A percentile compares a stretch with the other conserved stretches of the same genome.
These are phyloP conservation scores for Naganishia vishniacii DNA, from an alignment of 768 basidiomycete species.

Conservation along the genomic window DNA sequence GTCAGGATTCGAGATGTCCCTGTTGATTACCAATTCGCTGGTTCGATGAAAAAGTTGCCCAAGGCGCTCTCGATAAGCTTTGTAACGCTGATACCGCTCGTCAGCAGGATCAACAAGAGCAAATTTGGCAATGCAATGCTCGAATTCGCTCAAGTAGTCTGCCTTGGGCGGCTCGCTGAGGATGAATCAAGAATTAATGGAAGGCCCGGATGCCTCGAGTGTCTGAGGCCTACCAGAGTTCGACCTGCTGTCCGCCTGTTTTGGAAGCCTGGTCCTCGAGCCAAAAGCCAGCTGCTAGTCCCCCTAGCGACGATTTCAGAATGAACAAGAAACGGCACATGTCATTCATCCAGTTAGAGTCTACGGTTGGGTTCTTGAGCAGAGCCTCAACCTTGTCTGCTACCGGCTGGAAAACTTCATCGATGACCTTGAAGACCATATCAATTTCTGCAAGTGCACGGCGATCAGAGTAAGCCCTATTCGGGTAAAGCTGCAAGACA, in stretches of 20 bases:
- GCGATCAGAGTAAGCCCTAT: background rate
- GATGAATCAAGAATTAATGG: conserved; percentile 57
- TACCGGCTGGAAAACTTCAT: conserved; percentile 62
- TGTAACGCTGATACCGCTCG: conserved; percentile 61
- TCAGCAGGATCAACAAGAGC: conserved; percentile 57
- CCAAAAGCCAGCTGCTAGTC: conserved; percentile 51
- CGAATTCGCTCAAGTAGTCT: conserved; percentile 13
- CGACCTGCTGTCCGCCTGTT: conserved; percentile 57
- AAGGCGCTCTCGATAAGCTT: conserved; percentile 58
- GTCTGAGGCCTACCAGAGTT: conserved; percentile 60
- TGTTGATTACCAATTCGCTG: background rate
- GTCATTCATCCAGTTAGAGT: conserved; percentile 80
- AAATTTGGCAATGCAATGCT: conserved; percentile 7
- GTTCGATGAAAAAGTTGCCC: conserved; percentile 67
- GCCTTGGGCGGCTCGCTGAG: conserved; percentile 29
- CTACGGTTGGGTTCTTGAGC: conserved; percentile 55
- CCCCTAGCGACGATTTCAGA: conserved; percentile 68
- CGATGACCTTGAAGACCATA: conserved; percentile 67
- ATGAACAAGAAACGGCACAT: conserved; percentile 74
- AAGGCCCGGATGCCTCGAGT: background rate
- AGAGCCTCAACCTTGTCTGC: conserved; percentile 58
- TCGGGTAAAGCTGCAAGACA: background rate
- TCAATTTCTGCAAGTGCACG: conserved; percentile 56
- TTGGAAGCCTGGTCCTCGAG: conserved; percentile 45
- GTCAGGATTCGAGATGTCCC: conserved; percentile 50